Evolutionary conservation across 345 rosid genomes (phyloP).

Genomic region (Salix koriyanagi): DNA sequence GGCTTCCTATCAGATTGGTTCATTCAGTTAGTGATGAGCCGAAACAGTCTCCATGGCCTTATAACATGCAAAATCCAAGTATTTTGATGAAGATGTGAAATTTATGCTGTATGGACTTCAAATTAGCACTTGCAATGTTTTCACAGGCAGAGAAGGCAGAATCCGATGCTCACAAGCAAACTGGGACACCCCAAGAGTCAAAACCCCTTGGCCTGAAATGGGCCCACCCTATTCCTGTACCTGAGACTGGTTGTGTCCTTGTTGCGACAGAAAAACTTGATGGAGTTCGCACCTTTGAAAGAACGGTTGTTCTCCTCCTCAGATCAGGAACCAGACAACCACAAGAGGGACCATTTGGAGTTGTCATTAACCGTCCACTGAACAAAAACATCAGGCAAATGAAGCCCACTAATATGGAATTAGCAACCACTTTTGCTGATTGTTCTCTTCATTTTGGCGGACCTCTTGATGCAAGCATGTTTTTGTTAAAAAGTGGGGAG

Average conservation of each 20-base stretch:
- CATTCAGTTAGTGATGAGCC: not conserved
- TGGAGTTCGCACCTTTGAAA: constrained; percentile 70
- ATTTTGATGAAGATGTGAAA: not conserved
- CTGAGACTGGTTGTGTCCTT: constrained; percentile 90
- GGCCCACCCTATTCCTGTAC: constrained; percentile 92
- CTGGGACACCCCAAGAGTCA: constrained; percentile 34
- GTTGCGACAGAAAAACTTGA: constrained; percentile 95
- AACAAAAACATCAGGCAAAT: constrained; percentile 69
- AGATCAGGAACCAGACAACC: constrained; percentile 80
- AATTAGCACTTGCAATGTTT: not conserved
- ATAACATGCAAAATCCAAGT: not conserved
- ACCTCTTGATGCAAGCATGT: constrained; percentile 86
- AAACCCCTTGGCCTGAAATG: constrained; percentile 61
- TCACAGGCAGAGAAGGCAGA: constrained; percentile 53
- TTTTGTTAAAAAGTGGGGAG: constrained; percentile 51
- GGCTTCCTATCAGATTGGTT: not conserved
- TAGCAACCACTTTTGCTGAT: constrained; percentile 74
- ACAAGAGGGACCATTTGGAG: constrained; percentile 88
- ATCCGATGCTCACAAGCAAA: constrained; percentile 47
- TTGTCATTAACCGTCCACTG: constrained; percentile 83
- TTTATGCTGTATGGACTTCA: not conserved
- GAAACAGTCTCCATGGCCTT: not conserved
- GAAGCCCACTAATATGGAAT: constrained; percentile 66
- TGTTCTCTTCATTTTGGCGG: constrained; percentile 86
- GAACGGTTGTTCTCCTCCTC: constrained; percentile 87